These are phyloP conservation scores for Hypoxylon sp. DNA, from an alignment of 2,329 filamentous ascomycete species.

Conservation along the genomic window DNA sequence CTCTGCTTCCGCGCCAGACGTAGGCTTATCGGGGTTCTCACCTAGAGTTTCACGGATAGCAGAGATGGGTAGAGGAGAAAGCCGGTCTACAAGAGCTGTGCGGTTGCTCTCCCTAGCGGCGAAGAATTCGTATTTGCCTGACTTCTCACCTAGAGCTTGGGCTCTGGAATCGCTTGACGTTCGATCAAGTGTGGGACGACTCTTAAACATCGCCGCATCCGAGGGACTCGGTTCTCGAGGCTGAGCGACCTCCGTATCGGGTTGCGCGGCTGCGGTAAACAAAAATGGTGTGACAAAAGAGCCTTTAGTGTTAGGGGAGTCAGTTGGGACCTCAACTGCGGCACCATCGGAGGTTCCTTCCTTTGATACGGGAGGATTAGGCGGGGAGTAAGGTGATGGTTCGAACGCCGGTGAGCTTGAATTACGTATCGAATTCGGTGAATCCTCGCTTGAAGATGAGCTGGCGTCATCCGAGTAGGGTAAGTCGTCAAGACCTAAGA, in stretches of 20 bases:
- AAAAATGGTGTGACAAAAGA: conserved; percentile 33
- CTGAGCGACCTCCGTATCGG: conserved; percentile 4
- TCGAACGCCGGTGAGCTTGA: conserved; percentile 6
- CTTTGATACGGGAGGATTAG: conserved; percentile 6
- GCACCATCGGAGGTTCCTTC: not conserved
- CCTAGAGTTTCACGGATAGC: conserved; percentile 42
- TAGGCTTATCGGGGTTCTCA: conserved; percentile 9
- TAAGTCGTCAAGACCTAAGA: conserved; percentile 15
- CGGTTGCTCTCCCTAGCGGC: conserved; percentile 59
- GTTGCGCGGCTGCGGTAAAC: conserved; percentile 11
- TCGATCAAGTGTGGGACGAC: conserved; percentile 53
- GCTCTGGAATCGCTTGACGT: conserved; percentile 47
- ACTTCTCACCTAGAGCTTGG: conserved; percentile 55
- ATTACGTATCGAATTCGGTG: conserved; percentile 15
- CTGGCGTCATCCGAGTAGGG: conserved; percentile 33
- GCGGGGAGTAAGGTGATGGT: conserved; percentile 23
- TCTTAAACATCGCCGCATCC: conserved; percentile 53
- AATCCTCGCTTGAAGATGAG: conserved; percentile 32
- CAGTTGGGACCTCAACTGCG: not conserved
- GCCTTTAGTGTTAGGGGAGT: conserved; percentile 2
- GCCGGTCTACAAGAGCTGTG: conserved; percentile 21
- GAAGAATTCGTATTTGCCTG: conserved; percentile 60
- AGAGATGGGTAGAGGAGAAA: conserved; percentile 31
- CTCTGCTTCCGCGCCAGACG: not conserved
- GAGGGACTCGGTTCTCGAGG: conserved; percentile 52